Base-by-base conservation (phyloP, 257 asterid genomes). In the Fraxinus pennsylvanica region DNA sequence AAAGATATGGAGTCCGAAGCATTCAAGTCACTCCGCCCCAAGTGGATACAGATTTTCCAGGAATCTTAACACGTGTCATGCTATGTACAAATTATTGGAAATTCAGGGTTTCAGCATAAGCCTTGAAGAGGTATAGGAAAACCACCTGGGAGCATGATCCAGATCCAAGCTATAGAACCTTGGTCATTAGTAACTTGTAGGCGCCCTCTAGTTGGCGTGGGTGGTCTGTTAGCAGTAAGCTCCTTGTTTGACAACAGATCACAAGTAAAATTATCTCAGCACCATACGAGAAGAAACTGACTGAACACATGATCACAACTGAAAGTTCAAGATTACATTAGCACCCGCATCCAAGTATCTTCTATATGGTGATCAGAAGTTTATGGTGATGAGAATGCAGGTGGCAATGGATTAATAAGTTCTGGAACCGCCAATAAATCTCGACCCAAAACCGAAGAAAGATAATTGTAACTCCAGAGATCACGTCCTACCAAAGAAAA, bases 361-460 rank as follows among this genome's bases (percentile, higher is more conserved):
- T 95, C 99, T 57, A 87, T 79, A 76, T 89, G 93, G 41, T 86
- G 92, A 72, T 92, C 97, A 1, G 99, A 95, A n/a, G 91, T 87
- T 83, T 95, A 98, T 0, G 99, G 96, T 38, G 99, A 92, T 71
- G 96, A 84, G 80, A 91, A 81, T 36, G 96, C 97, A 27, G 98
- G 98, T 1, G 99, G 97, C 77, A 91, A 80, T 5, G 97, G 98
- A 81, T 93, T 98, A 75, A 93, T 95, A 38, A 95, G 87, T 81
- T 95, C 93, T 50, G 99, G 99, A 77, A 95, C 99, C 52, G 93
- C 99, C n/a, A 95, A 98, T 81, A 95, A 89, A 89, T 95, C 99
- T 87, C 99, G 88, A 80, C 99, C 98, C 92, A 95, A 81, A 76
- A 95, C 98, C 88, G 93, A 86, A n/a, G n/a, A n/a, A n/a, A n/a